Percentiles rank a stretch among this genome's conserved stretches.
Conservation (phyloP, 1,139 yeast genomes). For the Yamadazyma epiphylla region DNA sequence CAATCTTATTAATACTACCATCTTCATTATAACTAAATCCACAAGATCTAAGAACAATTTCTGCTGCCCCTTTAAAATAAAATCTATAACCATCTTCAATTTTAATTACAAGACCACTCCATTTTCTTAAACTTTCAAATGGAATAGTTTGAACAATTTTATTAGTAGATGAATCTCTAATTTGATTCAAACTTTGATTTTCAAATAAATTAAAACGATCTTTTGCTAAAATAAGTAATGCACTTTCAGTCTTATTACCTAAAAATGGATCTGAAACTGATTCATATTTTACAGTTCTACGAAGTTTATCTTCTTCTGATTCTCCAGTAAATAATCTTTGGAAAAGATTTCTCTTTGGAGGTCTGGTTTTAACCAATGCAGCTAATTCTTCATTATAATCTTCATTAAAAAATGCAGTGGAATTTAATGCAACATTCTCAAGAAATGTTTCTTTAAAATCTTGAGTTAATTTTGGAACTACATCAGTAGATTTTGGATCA, state of each 20-base stretch:
- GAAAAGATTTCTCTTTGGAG: constrained; percentile 23
- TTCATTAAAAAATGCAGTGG: constrained; percentile 82
- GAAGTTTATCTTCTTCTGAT: constrained; percentile 16
- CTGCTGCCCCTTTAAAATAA: constrained; percentile 92
- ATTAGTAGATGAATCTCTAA: constrained; percentile 32
- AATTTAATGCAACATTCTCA: constrained; percentile 69
- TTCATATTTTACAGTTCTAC: constrained; percentile 14
- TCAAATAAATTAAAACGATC: constrained; percentile 49
- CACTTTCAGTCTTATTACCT: constrained; percentile 95
- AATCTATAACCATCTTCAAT: constrained; percentile 52
- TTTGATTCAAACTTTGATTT: constrained; percentile 30
- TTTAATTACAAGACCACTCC: constrained; percentile 78
- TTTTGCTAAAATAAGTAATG: constrained; percentile 68
- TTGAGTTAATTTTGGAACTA: constrained; percentile 26
- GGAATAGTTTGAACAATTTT: constrained; percentile 72
- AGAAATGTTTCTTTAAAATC: constrained; percentile 38
- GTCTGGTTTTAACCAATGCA: constrained; percentile 23
- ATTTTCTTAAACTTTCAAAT: constrained; percentile 88
- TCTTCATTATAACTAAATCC: constrained; percentile 23
- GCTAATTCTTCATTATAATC: constrained; percentile 38
- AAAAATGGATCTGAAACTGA: constrained; percentile 55
- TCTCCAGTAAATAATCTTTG: constrained; percentile 14
- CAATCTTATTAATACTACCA: constrained; percentile 19
- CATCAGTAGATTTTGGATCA: constrained; percentile 28
- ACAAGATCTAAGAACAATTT: constrained; percentile 68